Evolutionary conservation across 129 eudicot species (phyloP), one percentile per base, ranked within the genome.

Genomic region (Pseudognaphalium luteoalbum): DNA sequence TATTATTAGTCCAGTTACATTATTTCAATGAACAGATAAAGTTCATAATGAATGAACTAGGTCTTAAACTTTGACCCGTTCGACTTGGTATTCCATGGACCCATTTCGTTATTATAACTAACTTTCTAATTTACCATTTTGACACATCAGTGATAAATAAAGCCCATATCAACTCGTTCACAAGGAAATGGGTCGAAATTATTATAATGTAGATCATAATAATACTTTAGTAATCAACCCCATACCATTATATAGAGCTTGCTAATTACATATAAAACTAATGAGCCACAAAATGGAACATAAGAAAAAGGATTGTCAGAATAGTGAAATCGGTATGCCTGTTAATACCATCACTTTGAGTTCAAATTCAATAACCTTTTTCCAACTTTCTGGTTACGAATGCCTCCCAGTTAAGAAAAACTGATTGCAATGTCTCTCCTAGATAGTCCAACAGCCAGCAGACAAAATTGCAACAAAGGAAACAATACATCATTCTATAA

Each of bases 341-440:
- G 59, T 15, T 33, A 66, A 25, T 65, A 66, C 42, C 79, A 39
- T 39, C 66, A 80, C 63, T 50, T 66, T 4, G 72, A 73, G 5
- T 3, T 54, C 33, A 73, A 34, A 60, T 17, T 63, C 58, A 44
- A 4, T 44, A 59, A 32, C 32, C 30, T 29, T 70, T 78, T 78
- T 78, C 81, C 82, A 78, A 64, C 81, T 70, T 65, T 66, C 63
- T 28, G 79, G 60, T 78, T 80, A 80, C 5, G 75, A 73, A 56
- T 80, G 74, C 83, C 78, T 79, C 50, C 83, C 61, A 73, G 74
- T 72, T 80, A 72, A 39, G 25, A 19, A 73, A 66, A 39, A 54
- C 70, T 73, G 79, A 73, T 58, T 73, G 83, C 79, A 41, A 57
- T 74, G 83, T 73, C 83, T 61, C 47, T 67, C 70, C 62, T 73